These are phyloP conservation scores for Tilletia indica DNA, from an alignment of 1,284 basidiomycete species.

Conservation along the genomic window DNA sequence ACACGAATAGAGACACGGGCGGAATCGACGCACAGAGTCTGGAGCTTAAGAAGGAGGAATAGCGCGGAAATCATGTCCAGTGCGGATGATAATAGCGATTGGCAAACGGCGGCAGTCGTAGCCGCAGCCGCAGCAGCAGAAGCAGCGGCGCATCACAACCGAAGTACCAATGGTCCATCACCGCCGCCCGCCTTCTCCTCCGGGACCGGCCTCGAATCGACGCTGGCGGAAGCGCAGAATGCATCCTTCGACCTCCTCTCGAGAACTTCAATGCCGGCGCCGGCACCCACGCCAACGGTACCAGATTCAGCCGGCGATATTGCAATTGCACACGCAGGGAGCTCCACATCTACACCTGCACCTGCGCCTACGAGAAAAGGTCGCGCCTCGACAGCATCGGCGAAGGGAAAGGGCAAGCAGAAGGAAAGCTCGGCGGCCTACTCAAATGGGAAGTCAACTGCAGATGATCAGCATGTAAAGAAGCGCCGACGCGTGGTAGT, in stretches of 20 bases:
- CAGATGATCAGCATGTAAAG: neutral
- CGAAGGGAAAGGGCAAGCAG: conserved; percentile 10
- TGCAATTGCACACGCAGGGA: too few species aligned
- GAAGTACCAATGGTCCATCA: too few species aligned
- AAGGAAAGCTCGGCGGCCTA: neutral
- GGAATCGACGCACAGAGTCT: too few species aligned
- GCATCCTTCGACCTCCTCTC: too few species aligned
- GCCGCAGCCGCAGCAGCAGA: neutral
- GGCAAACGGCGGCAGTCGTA: conserved; percentile 1
- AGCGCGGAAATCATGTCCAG: too few species aligned
- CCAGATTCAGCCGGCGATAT: neutral
- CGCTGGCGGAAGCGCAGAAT: too few species aligned
- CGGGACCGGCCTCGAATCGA: too few species aligned
- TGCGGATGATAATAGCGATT: neutral
- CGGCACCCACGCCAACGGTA: neutral
- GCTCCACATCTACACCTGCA: too few species aligned
- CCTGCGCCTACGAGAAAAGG: neutral
- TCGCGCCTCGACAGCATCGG: neutral
- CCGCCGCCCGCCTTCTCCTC: too few species aligned
- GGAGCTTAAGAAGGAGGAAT: too few species aligned
- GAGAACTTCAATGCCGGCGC: neutral
- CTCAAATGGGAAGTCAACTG: neutral
- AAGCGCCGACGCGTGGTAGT: conserved; percentile 43
- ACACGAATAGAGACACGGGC: too few species aligned
- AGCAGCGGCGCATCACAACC: neutral